These are phyloP conservation scores for Atalantia buxifolia DNA, from an alignment of 345 rosid species.

Conservation along the genomic window DNA sequence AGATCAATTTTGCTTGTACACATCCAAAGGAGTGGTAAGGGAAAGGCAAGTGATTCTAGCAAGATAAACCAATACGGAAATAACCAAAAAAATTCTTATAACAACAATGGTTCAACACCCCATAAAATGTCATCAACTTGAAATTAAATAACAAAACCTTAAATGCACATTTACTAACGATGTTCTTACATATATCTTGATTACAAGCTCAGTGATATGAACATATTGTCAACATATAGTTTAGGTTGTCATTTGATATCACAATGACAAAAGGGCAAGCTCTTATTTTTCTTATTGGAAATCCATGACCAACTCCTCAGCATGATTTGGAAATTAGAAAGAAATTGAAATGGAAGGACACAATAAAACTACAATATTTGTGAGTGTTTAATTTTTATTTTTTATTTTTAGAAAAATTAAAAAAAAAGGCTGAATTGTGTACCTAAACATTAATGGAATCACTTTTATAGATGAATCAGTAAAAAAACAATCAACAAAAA, in stretches of 20 bases:
- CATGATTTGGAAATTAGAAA: not conserved
- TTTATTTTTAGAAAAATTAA: no score
- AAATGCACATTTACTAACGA: not conserved
- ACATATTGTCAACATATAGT: not conserved
- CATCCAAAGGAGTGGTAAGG: not conserved
- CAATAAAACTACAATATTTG: not conserved
- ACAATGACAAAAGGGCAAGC: not conserved
- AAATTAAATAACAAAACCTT: not conserved
- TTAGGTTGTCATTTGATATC: not conserved
- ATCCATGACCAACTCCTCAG: not conserved
- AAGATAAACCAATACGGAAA: no score
- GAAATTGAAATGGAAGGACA: not conserved
- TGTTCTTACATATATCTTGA: not conserved
- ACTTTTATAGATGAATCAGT: not conserved
- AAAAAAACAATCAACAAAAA: not conserved
- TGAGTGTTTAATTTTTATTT: no score
- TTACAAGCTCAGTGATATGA: not conserved
- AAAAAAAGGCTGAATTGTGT: no score
- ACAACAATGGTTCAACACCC: no score
- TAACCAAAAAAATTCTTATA: not conserved
- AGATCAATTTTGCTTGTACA: not conserved
- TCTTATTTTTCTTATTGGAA: not conserved
- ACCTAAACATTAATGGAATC: not conserved
- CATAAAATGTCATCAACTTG: not conserved
- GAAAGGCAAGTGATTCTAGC: not conserved